phyloP scores from a whole-genome alignment of 495 filamentous ascomycete genomes.

The Apodospora peruviana region DNA sequence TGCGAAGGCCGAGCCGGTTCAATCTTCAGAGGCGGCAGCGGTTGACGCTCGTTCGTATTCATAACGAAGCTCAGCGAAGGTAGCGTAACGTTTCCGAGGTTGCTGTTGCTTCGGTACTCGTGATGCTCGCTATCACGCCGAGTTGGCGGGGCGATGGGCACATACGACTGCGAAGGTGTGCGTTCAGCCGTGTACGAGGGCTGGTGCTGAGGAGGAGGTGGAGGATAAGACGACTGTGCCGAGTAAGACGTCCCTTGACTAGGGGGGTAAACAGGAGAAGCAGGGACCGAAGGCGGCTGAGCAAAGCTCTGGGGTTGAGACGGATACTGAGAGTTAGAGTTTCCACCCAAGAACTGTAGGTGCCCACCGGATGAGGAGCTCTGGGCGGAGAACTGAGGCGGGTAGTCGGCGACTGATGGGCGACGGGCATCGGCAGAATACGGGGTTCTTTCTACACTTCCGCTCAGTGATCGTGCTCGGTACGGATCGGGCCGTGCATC shows the following conservation, averaged over 20 bases:
- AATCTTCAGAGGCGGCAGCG: conserved; percentile 19
- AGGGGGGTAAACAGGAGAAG: conserved; percentile 37
- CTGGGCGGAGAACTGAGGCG: conserved; percentile 34
- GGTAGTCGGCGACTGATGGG: conserved; percentile 50
- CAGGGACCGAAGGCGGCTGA: conserved; percentile 41
- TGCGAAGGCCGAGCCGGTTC: not conserved
- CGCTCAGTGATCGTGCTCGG: conserved; percentile 71
- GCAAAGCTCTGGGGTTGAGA: conserved; percentile 36
- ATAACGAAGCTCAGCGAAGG: conserved; percentile 3
- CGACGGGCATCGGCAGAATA: conserved; percentile 46
- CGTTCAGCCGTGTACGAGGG: conserved; percentile 26
- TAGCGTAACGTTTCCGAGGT: not conserved
- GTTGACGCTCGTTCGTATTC: conserved; percentile 1
- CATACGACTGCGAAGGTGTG: conserved; percentile 23
- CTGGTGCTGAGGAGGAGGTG: conserved; percentile 34
- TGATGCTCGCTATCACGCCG: conserved; percentile 19
- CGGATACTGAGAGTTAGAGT: conserved; percentile 24
- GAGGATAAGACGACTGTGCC: conserved; percentile 27
- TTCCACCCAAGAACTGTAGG: conserved; percentile 27
- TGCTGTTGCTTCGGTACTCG: conserved; percentile 8
- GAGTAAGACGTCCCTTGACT: conserved; percentile 14
- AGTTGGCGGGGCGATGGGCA: conserved; percentile 18
- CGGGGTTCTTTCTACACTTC: conserved; percentile 51
- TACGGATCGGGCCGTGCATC: conserved; percentile 55
- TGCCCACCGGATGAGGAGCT: conserved; percentile 29